A percentile compares a stretch with the other conserved stretches of the same genome.
Evolutionary conservation across 495 filamentous ascomycete genomes (phyloP).

Genomic region (Hyaloscypha finlandica): DNA sequence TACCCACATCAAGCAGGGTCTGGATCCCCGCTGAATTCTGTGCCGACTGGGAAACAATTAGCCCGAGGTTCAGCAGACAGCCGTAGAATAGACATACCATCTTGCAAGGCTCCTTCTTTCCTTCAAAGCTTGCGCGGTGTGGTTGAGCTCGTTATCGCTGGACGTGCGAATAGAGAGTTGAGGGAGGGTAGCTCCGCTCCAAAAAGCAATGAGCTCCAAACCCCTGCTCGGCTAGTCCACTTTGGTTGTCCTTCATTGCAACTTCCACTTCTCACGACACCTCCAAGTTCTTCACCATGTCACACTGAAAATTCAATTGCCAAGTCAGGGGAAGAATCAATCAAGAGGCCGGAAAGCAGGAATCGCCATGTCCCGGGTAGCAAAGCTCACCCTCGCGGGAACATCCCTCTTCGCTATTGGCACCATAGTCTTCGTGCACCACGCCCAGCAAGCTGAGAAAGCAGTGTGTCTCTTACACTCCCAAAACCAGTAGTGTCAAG

Average conservation of each 20-base stretch:
- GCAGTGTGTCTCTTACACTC: slow-evolving; percentile 55
- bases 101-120: slow-evolving; percentile 22
- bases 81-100: slow-evolving; percentile 24
- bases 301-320: not conserved
- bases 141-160: slow-evolving; percentile 22
- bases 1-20: slow-evolving; percentile 93
- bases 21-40: slow-evolving; percentile 98
- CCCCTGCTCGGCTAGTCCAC: slow-evolving; percentile 23
- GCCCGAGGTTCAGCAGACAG: not conserved
- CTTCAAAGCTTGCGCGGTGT: slow-evolving; percentile 12
- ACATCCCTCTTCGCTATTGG: slow-evolving; percentile 75
- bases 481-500: slow-evolving; percentile 7
- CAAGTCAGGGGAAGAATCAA: not conserved
- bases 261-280: slow-evolving; percentile 1
- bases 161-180: slow-evolving; percentile 19
- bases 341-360: not conserved
- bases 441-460: slow-evolving; percentile 82
- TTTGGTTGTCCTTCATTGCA: not conserved
- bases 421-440: slow-evolving; percentile 87
- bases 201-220: slow-evolving; percentile 20
- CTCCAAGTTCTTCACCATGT: not conserved
- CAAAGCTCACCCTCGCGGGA: slow-evolving; percentile 79
- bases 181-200: slow-evolving; percentile 19
- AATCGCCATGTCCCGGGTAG: slow-evolving; percentile 76
- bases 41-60: slow-evolving; percentile 66